phyloP scores from a whole-genome alignment of 139 green algal species.

The Ulvella scutata region DNA sequence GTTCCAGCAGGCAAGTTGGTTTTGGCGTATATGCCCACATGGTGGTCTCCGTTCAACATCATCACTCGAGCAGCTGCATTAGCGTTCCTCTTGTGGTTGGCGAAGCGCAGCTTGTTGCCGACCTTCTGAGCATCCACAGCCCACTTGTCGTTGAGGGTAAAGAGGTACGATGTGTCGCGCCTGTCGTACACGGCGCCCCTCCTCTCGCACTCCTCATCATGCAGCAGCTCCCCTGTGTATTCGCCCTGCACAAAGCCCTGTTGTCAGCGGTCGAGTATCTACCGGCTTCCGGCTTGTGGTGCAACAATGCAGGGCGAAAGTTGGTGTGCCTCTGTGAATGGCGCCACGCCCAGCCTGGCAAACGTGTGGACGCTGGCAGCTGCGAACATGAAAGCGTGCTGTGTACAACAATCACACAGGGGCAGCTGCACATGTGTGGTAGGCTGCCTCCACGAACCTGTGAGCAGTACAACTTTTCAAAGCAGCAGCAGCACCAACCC shows the following conservation, averaged over 20 bases:
- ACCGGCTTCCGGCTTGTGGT: too few relatives aligned
- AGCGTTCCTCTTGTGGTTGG: not conserved
- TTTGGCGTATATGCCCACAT: not conserved
- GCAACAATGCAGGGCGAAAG: too few relatives aligned
- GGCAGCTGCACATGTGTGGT: too few relatives aligned
- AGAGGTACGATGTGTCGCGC: not conserved
- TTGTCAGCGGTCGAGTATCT: too few relatives aligned
- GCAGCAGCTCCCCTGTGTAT: not conserved
- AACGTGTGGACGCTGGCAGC: too few relatives aligned
- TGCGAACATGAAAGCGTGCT: too few relatives aligned
- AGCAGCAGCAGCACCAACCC: too few relatives aligned
- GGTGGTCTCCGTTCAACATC: not conserved
- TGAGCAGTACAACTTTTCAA: too few relatives aligned
- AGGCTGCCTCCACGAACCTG: too few relatives aligned
- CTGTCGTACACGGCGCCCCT: not conserved
- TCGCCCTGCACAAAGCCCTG: not conserved
- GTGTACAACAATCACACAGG: too few relatives aligned
- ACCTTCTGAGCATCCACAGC: not conserved
- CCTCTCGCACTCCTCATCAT: not conserved
- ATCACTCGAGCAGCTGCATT: not conserved
- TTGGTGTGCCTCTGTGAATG: too few relatives aligned
- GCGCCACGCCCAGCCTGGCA: too few relatives aligned
- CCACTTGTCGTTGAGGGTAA: not conserved
- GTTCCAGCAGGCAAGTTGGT: not conserved
- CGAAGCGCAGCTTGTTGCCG: not conserved